Evolutionary conservation across 805 yeast species (phyloP), one percentile per base, ranked within the genome.

Genomic region (Candida maesae): DNA sequence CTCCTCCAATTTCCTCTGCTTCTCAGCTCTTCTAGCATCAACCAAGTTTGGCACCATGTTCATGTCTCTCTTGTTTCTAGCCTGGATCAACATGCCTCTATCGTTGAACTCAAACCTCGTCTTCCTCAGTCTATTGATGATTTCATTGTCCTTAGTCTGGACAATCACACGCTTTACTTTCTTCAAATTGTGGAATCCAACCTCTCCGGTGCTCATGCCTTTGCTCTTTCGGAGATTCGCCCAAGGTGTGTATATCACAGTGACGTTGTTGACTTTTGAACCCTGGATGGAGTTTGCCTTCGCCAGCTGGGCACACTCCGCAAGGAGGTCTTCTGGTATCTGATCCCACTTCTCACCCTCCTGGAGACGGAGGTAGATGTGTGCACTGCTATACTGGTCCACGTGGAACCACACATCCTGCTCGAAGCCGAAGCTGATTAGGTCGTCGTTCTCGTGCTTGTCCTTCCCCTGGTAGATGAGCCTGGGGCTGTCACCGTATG

Each of bases 401-500:
- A 82, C 88, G 59, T 84, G 95, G 55, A 86, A 85, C 91, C 95
- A 85, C 4, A 83, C 64, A 56, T 84, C 81, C 43, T 74, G 74
- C 19, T 78, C 79, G 46, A 74, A 72, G 1, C 90, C 85, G 51
- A 76, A 73, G 55, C 77, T 78, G 42, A 85, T 74, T 38, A 79
- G 58, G 18, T 65, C 60, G 50, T 77, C 83, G 50, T 79, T 85
- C 62, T 86, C 95, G 38, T 70, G 67, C 59, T 83, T 84, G 58
- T 86, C 85, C 53, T 73, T 78, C 4, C 95, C 95, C 79, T 82
- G 79, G 51, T 78, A 81, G 6, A 81, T 58, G 20, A 55, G 50
- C 29, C 70, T 54, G 11, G 68, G 65, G 18, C 46, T 55, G 6
- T 55, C 46, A 11, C 50, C 58, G 16, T 51, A 58, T 5, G 59